Conservation (phyloP, 805 yeast species). For the Starmerella floricola region DNA sequence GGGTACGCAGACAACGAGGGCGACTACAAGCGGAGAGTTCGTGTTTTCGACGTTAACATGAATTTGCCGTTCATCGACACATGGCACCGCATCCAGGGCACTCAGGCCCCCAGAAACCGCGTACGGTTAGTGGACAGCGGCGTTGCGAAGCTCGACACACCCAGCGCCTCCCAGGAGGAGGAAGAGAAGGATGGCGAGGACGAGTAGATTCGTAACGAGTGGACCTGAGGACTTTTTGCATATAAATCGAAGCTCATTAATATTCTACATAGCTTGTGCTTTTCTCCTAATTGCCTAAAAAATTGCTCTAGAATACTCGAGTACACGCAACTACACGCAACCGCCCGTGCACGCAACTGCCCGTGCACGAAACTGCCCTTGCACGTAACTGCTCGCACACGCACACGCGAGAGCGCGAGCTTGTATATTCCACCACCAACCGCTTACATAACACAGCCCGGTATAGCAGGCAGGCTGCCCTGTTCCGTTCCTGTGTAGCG, state of each 20-base stretch:
- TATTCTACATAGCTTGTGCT: too few relatives aligned
- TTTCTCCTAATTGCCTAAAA: background rate
- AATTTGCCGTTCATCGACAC: constrained; percentile 38
- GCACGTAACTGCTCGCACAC: too few relatives aligned
- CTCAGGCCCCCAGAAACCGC: constrained; percentile 37
- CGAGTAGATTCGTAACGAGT: background rate
- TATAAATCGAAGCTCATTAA: too few relatives aligned
- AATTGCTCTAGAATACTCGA: background rate
- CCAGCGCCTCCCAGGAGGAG: too few relatives aligned
- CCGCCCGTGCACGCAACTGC: too few relatives aligned
- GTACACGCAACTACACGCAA: too few relatives aligned
- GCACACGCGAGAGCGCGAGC: too few relatives aligned
- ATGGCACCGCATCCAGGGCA: constrained; percentile 64
- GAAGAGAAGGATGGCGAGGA: background rate
- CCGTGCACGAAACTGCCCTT: too few relatives aligned
- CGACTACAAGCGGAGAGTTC: constrained; percentile 66
- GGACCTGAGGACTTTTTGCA: background rate
- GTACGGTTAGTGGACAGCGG: constrained; percentile 43
- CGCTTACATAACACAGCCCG: too few relatives aligned
- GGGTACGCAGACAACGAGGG: constrained; percentile 41
- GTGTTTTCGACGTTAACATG: constrained; percentile 58
- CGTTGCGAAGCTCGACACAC: constrained; percentile 12
- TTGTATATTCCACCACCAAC: too few relatives aligned
- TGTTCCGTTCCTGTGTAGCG: too few relatives aligned
- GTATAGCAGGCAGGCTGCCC: too few relatives aligned